A percentile compares a stretch with the other conserved stretches of the same genome.
Evolutionary conservation across 495 filamentous ascomycete genomes (phyloP).

Genomic region (Aspergillus biplanus): DNA sequence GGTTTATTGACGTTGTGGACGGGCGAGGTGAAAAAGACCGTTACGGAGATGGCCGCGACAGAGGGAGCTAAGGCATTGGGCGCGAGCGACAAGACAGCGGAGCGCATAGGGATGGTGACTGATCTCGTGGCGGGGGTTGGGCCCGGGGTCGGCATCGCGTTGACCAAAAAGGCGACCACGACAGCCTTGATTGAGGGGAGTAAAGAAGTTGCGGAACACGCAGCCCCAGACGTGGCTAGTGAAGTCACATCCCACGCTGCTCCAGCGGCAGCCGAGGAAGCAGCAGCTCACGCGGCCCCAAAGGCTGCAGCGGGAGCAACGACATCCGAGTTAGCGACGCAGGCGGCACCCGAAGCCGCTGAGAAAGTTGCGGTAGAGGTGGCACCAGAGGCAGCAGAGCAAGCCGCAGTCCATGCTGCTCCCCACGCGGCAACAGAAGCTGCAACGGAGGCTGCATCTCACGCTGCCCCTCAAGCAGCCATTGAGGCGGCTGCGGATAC

Average conservation of each 20-base stretch:
- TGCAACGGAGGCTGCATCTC: too few relatives aligned
- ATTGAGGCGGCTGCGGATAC: not conserved
- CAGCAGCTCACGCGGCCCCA: not conserved
- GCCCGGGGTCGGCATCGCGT: not conserved
- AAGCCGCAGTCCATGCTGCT: not conserved
- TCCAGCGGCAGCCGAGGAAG: not conserved
- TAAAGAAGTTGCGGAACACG: not conserved
- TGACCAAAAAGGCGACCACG: not conserved
- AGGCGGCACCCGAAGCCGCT: not conserved
- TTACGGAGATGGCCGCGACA: not conserved
- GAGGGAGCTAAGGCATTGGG: not conserved
- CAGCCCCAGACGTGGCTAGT: not conserved
- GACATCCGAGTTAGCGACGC: not conserved
- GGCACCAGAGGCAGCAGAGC: not conserved
- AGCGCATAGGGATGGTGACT: not conserved
- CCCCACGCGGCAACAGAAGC: not conserved
- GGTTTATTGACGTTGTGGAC: not conserved
- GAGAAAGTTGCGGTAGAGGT: not conserved
- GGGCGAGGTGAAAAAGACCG: not conserved
- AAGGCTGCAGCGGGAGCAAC: not conserved
- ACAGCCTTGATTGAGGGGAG: not conserved
- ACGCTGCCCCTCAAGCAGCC: not conserved
- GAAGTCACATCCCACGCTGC: not conserved
- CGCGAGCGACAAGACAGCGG: not conserved
- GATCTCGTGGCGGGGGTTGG: not conserved